Evolutionary conservation across 805 yeast genomes (phyloP).

Genomic region (Komagataella phaffii): DNA sequence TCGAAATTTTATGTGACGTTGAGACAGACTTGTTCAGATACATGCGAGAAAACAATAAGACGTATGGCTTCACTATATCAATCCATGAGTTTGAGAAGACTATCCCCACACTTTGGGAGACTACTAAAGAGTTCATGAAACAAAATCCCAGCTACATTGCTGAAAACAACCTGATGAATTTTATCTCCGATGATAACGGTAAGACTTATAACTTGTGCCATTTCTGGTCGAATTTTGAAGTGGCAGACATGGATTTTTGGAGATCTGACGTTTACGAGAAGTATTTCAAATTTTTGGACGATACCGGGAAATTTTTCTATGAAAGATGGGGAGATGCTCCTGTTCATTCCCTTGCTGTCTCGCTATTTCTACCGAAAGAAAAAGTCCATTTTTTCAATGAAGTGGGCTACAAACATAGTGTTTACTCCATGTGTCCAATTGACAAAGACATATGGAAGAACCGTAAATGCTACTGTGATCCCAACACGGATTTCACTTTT

Average conservation of each 20-base stretch:
- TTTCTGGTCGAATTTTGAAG: conserved; percentile 58
- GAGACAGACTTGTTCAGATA: conserved; percentile 35
- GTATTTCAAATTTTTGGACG: conserved; percentile 44
- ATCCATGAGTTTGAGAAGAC: conserved; percentile 33
- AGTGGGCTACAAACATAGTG: conserved; percentile 72
- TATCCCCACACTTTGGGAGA: conserved; percentile 34
- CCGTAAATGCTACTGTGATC: conserved; percentile 63
- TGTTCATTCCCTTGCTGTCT: conserved; percentile 52
- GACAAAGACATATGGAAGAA: conserved; percentile 37
- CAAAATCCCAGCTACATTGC: conserved; percentile 22
- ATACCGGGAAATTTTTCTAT: conserved; percentile 56
- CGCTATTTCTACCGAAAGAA: conserved; percentile 44
- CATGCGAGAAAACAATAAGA: conserved; percentile 32
- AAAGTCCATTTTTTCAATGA: conserved; percentile 69
- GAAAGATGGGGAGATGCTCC: conserved; percentile 80
- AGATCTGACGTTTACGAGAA: conserved; percentile 36
- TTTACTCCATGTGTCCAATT: conserved; percentile 70
- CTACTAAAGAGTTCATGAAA: conserved; percentile 26
- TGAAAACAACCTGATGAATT: conserved; percentile 23
- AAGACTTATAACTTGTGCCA: conserved; percentile 39
- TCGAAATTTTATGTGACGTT: conserved; percentile 34
- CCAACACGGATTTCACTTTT: conserved; percentile 51
- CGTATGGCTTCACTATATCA: conserved; percentile 36
- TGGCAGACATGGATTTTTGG: conserved; percentile 47
- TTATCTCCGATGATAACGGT: conserved; percentile 28